phyloP scores from a whole-genome alignment of 352 stramenopile genomes.

The Phytophthora crassamura region DNA sequence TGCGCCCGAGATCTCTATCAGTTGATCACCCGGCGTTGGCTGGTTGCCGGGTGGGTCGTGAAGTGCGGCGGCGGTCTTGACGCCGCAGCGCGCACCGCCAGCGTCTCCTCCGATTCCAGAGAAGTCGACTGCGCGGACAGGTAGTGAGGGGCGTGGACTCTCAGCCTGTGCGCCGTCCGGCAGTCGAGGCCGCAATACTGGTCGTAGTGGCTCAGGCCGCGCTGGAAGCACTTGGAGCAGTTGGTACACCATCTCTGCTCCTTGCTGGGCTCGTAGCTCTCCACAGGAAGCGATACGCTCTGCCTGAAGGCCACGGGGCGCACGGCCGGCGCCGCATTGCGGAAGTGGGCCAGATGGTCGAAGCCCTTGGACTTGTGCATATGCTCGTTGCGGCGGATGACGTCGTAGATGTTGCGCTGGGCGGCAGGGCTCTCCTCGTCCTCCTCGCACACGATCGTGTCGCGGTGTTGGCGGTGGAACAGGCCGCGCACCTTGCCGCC shows the following conservation, averaged over 20 bases:
- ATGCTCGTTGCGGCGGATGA: conserved; percentile 52
- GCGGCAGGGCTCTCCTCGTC: conserved; percentile 52
- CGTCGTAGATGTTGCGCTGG: conserved; percentile 58
- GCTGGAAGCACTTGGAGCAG: conserved; percentile 81
- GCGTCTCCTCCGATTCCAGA: conserved; percentile 24
- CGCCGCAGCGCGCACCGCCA: conserved; percentile 26
- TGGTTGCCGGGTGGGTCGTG: conserved; percentile 23
- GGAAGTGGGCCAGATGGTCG: conserved; percentile 37
- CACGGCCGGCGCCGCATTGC: conserved; percentile 1
- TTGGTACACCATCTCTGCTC: conserved; percentile 82
- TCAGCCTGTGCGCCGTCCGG: conserved; percentile 63
- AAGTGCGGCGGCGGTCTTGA: conserved; percentile 29
- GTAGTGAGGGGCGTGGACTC: conserved; percentile 39
- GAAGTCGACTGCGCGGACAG: conserved; percentile 31
- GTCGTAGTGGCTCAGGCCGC: conserved; percentile 70
- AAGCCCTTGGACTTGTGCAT: conserved; percentile 17
- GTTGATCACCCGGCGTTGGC: conserved; percentile 1
- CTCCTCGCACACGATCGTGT: conserved; percentile 65
- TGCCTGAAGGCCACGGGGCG: conserved; percentile 19
- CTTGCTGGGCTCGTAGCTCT: conserved; percentile 62
- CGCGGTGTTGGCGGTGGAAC: conserved; percentile 62
- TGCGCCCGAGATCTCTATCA: conserved; percentile 12
- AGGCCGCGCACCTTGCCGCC: conserved; percentile 56
- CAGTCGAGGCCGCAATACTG: conserved; percentile 76
- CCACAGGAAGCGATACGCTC: conserved; percentile 22